Base-by-base conservation (phyloP, 2,329 filamentous ascomycete genomes). In the Pezicula radicicola region DNA sequence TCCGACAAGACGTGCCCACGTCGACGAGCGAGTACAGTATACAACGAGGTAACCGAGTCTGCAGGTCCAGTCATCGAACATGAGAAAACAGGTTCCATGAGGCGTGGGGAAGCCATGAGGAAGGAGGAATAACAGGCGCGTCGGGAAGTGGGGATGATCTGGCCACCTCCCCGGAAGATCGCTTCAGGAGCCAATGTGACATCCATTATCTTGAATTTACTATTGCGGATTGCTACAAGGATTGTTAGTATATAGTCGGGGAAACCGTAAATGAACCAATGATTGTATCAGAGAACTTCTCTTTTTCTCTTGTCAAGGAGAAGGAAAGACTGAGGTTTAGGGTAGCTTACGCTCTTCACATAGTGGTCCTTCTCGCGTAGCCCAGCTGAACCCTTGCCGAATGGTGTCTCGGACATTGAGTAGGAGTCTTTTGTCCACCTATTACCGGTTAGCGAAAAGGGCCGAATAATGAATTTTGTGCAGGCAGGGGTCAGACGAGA, bases 331-430 rank as follows among this genome's bases (percentile, higher is more conserved):
- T 58, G 56, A 57, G 52, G 57, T 58, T 52, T 53, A 55, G 54
- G 50, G 57, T 51, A 54, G 84, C 88, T 81, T 76, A 91, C 88
- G 94, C 75, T 99, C 94, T 87, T 99, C 94, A 70, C 94, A 97
- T 25, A 99, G 78, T 16, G 94, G 94, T 1, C 94, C 94, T 81
- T 99, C 94, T 57, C 94, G 81, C 30, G 92, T 90, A 46, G 91
- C 94, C 94, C 94, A 99, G 68, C 88, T 91, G 72, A 99, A 99
- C 30, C 94, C 94, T 72, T 99, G 94, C 45, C 90, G 87, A 63
- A 99, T 91, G 7, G 89, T 93, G 68, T 99, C 94, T 61, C 91
- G 87, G 42, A 97, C 93, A 35, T 85, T 88, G 62, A 86, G 85
- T 30, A 99, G 81, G 18, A 92, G 79, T 70, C 93, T 95, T 73